Percentiles rank a stretch among this genome's conserved stretches.
These are phyloP conservation scores for Trypanosoma grayi DNA, from an alignment of 208 protist genomes.

Conservation along the genomic window DNA sequence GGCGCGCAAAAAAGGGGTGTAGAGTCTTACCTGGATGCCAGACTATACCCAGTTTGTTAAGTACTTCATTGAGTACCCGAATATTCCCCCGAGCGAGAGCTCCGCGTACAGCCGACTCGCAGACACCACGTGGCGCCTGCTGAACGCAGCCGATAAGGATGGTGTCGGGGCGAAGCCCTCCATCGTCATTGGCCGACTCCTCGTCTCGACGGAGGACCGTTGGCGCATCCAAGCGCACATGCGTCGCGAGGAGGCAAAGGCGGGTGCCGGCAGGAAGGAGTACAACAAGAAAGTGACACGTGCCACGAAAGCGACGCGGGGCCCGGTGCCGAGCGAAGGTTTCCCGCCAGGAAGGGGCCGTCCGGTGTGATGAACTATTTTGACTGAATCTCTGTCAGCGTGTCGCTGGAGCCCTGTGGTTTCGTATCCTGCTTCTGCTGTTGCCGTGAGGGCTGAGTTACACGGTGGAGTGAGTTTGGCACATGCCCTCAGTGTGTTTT, in stretches of 20 bases:
- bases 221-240: conserved; percentile 86
- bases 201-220: conserved; percentile 77
- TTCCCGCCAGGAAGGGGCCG: conserved; percentile 81
- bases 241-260: conserved; percentile 80
- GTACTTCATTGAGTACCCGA: conserved; percentile 67
- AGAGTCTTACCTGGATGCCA: conserved; percentile 53
- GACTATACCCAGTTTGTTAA: conserved; percentile 81
- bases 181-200: conserved; percentile 70
- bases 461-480: no score
- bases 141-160: conserved; percentile 52
- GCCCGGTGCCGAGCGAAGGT: conserved; percentile 49
- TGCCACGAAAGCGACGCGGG: conserved; percentile 71
- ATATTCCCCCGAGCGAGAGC: conserved; percentile 33
- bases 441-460: no score
- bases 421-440: conserved; percentile 2
- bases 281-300: conserved; percentile 91
- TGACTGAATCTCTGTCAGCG: no score
- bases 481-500: no score
- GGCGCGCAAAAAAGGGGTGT: no score
- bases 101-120: conserved; percentile 44
- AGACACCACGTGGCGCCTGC: conserved; percentile 66
- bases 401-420: no score
- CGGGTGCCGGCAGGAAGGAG: conserved; percentile 64
- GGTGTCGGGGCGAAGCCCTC: conserved; percentile 20
- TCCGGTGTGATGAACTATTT: conserved; percentile 49